Base-by-base conservation (phyloP, 2,329 filamentous ascomycete genomes). In the Hymenoscyphus repandus region DNA sequence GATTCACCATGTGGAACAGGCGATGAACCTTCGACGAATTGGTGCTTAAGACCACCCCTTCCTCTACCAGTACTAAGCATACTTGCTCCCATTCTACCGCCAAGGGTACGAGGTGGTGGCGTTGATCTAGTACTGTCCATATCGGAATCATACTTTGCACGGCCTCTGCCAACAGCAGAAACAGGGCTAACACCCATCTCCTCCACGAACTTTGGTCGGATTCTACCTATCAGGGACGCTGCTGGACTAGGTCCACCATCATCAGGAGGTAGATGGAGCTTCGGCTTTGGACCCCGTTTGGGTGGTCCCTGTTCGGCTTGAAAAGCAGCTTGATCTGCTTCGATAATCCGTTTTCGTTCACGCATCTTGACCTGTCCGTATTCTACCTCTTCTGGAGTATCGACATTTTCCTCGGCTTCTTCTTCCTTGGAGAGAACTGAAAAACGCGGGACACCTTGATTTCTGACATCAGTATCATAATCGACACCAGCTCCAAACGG, bases 401-500 rank as follows among this genome's bases (percentile, higher is more conserved):
- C 88, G 3, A 89, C 79, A 60, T 93, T 93, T 68, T 93, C 88
- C 22, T 70, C 60, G 1, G 72, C 76, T 60, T 83, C 79, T 62
- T 90, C 75, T 40, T 88, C 85, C 1, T 78, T 71, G 0, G 78
- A 79, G 72, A 93, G 74, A 59, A 77, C 72, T 31, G 80, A 76
- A 57, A 95, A 76, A 12, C 75, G 68, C 3, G 90, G 86, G 4
- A 91, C 79, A 55, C 82, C 82, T 64, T 86, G 82, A 55, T 85
- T 86, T 38, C 80, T 79, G 1, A 85, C 79, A 53, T 81, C 78
- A 1, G 80, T 70, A 7, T 75, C 78, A 55, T 86, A 86, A 62
- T 85, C 82, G 2, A 86, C 79, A 11, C 82, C 83, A 10, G 74
- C 67, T 0, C 93, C 93, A 62, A 96, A 99, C 0, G 93, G 93